Evolutionary conservation across 2,329 filamentous ascomycete species (phyloP), one percentile per base, ranked within the genome.

Genomic region (Coniochaeta ligniaria): DNA sequence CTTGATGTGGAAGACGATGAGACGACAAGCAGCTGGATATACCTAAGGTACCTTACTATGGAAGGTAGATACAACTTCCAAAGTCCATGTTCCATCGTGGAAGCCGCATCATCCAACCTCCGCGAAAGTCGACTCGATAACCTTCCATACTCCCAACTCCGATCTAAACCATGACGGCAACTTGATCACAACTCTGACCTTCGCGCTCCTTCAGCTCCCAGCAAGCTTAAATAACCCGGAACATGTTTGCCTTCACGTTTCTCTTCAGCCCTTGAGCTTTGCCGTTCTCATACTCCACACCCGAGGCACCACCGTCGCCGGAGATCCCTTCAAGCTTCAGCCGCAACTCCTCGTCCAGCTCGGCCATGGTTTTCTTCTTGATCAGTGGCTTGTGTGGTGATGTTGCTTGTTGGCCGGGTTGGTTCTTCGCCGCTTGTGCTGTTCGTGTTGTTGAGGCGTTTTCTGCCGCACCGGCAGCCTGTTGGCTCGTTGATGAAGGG

Each of bases 231-330:
- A 91, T 90, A 62, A 88, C 83, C 17, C 88, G 78, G 70, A 92
- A 92, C 88, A 92, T 92, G 66, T 92, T 92, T 59, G 87, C 84
- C 70, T 82, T 86, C 12, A 93, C 90, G 38, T 86, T 82, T 57
- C 89, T 78, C 74, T 91, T 92, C 81, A 93, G 87, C 0, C 86
- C 79, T 6, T 85, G 85, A 0, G 90, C 84, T 70, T 87, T 82
- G 0, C 90, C 90, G 66, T 91, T 82, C 71, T 93, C 90, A 62
- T 90, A 88, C 71, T 92, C 89, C 5, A 93, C 76, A 0, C 89
- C 90, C 3, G 88, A 79, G 28, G 82, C 83, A 9, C 90, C 89
- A 4, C 89, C 89, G 47, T 87, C 89, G 0, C 90, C 89, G 0
- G 87, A 80, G 33, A 88, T 76, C 12, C 80, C 83, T 65, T 89